Evolutionary conservation across 345 rosid species (phyloP), one percentile per base, ranked within the genome.

Genomic region (Aethionema arabicum): DNA sequence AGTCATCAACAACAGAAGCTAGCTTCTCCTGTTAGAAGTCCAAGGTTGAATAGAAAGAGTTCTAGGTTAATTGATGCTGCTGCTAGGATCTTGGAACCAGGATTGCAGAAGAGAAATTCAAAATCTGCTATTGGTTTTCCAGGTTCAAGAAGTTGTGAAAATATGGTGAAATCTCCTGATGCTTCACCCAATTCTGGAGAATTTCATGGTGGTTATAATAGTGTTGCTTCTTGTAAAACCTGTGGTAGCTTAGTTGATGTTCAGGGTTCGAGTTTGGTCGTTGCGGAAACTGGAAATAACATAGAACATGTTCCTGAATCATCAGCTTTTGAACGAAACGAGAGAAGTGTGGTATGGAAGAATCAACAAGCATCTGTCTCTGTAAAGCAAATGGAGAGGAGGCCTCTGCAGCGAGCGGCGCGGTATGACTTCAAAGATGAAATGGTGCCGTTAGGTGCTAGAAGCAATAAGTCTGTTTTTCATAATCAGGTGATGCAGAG

Each of bases 61-160:
- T 80, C 91, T 59, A 81, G 95, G 77, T 76, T 93, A 69, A 79
- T 93, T 38, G 88, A 79, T 77, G 97, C 85, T 4, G 99, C 99
- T 54, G 40, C 87, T 63, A 86, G 78, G 69, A 93, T 93, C 70
- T 74, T 93, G 39, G 99, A 93, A 67, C 97, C 96, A 0, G 93
- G 98, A 16, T 71, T 84, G 67, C 95, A 80, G 57, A 85, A 83
- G 50, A 76, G 56, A 64, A 84, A 83, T 73, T 76, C 80, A 4
- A 89, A 78, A 73, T 59, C 60, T 57, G 76, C 80, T 30, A 77
- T 89, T 59, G 71, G 81, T 32, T 85, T 72, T 67, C 62, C 88
- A 0, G 61, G 65, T 43, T 65, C 87, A 73, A 36, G 45, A 40
- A 32, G 74, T 15, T 63, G 13, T 7, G 71, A 67, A 30, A 77